A percentile compares a stretch with the other conserved stretches of the same genome.
Conservation (phyloP, 495 filamentous ascomycete species). For the Chaetomium cochliodes region DNA sequence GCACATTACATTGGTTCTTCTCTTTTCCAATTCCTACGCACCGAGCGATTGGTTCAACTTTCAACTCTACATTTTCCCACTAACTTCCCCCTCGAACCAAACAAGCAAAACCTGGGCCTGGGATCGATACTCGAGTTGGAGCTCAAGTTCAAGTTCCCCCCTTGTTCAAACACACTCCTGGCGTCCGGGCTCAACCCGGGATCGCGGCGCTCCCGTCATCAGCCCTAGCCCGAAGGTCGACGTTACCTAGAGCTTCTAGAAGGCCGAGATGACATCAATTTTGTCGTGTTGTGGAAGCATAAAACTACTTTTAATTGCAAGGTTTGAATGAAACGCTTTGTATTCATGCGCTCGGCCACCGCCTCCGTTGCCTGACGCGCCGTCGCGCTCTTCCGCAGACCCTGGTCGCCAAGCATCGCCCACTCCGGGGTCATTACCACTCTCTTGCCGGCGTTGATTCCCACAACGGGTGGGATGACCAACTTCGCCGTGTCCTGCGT, state of each 20-base stretch:
- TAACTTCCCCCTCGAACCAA: too few species aligned
- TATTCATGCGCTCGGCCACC: conserved; percentile 45
- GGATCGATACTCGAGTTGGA: neutral
- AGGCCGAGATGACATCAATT: conserved; percentile 45
- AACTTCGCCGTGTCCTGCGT: neutral
- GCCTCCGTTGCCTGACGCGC: conserved; percentile 30
- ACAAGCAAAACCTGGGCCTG: neutral
- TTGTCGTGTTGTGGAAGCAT: conserved; percentile 41
- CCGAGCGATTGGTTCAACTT: too few species aligned
- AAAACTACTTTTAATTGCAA: conserved; percentile 52
- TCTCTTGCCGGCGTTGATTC: conserved; percentile 1
- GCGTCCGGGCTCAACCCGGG: conserved; percentile 15
- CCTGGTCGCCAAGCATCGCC: conserved; percentile 29
- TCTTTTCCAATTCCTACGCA: too few species aligned
- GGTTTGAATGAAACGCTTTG: conserved; percentile 49
- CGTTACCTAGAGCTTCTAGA: conserved; percentile 46
- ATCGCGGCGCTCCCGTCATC: neutral
- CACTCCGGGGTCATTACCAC: conserved; percentile 4
- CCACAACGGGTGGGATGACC: neutral
- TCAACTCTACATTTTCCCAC: too few species aligned
- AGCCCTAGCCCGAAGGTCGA: conserved; percentile 35
- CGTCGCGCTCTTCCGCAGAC: conserved; percentile 12
- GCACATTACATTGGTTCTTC: neutral
- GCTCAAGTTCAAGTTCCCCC: neutral
- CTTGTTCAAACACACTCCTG: neutral